Conservation (phyloP, 345 rosid genomes). For the Cochlearia excelsa region DNA sequence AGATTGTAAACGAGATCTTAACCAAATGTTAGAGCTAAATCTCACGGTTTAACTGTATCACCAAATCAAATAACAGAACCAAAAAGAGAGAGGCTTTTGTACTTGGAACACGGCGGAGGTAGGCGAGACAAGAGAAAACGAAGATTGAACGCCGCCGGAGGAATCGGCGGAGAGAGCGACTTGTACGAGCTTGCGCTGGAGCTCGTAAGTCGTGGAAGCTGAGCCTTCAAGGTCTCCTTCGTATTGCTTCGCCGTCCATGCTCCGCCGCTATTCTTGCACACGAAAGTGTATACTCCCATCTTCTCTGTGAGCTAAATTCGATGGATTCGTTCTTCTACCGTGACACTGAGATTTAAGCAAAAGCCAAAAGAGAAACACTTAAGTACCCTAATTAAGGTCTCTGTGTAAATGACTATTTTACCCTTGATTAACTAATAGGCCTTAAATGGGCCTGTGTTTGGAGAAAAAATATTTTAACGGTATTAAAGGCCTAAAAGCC, state of each 20-base stretch:
- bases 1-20: no score
- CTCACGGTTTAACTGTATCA: no score
- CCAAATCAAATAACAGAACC: no score
- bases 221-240: conserved; percentile 66
- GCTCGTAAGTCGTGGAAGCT: conserved; percentile 56
- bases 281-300: conserved; percentile 66
- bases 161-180: conserved; percentile 50
- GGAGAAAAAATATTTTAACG: no score
- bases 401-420: background rate
- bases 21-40: no score
- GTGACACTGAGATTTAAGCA: background rate
- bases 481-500: no score
- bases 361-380: background rate
- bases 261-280: conserved; percentile 44
- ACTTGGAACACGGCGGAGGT: conserved; percentile 81
- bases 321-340: background rate
- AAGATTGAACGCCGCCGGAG: conserved; percentile 67
- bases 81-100: background rate
- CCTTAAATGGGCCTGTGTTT: conserved; percentile 7
- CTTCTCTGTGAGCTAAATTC: background rate
- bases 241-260: conserved; percentile 63
- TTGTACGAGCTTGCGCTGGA: conserved; percentile 75
- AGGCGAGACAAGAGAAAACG: conserved; percentile 70
- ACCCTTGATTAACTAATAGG: background rate
- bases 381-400: conserved; percentile 2